These are phyloP conservation scores for Rhizomucor miehei DNA, from an alignment of 371 early-diverging fungal species.

Conservation along the genomic window DNA sequence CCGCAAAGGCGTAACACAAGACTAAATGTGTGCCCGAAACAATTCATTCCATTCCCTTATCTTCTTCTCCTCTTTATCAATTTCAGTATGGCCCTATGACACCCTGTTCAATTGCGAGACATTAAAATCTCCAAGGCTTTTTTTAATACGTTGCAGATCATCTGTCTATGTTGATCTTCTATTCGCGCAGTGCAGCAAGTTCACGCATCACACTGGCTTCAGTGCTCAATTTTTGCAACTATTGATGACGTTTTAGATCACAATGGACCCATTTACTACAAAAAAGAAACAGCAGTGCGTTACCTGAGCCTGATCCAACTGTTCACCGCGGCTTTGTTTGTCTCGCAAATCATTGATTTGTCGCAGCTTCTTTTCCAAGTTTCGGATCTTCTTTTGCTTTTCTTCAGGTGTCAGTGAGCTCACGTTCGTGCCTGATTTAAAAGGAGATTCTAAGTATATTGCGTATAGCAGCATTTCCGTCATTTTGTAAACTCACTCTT, in stretches of 20 bases:
- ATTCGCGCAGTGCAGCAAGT: constrained; percentile 19
- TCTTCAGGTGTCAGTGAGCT: constrained; percentile 34
- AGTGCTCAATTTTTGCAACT: constrained; percentile 35
- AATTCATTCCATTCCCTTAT: too few species aligned
- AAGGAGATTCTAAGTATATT: too few species aligned
- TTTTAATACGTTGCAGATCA: too few species aligned
- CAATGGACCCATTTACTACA: too few species aligned
- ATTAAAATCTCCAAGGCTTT: too few species aligned
- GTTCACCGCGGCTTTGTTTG: constrained; percentile 73
- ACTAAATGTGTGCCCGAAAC: too few species aligned
- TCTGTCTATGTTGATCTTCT: too few species aligned
- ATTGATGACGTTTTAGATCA: not conserved
- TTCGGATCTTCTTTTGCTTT: constrained; percentile 83
- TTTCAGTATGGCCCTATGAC: too few species aligned
- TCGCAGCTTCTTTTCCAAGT: constrained; percentile 84
- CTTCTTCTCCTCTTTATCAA: too few species aligned
- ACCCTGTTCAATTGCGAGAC: too few species aligned
- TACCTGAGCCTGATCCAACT: constrained; percentile 78
- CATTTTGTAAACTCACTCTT: constrained; percentile 1
- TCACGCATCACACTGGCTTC: constrained; percentile 43
- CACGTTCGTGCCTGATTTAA: constrained; percentile 7
- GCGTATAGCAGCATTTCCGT: too few species aligned
- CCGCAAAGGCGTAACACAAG: constrained; percentile 7
- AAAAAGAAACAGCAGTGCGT: too few species aligned
- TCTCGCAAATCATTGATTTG: constrained; percentile 86